Evolutionary conservation across 202 grass and related monocot genomes (phyloP).

Genomic region (Schoenoplectus triqueter): DNA sequence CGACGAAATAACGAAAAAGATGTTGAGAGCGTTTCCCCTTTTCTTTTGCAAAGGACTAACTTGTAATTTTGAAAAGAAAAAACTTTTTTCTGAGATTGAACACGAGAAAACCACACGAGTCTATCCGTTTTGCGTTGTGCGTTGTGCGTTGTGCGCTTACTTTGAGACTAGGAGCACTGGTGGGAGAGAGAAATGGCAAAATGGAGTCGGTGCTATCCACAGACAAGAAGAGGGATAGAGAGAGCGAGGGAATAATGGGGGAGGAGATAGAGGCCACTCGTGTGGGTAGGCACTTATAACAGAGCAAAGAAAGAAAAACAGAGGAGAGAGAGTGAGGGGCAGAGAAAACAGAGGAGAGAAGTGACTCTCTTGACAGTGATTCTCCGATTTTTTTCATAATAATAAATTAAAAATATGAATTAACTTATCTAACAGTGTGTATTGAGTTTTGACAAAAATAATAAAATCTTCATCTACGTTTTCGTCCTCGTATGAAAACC

Average conservation of each 20-base stretch:
- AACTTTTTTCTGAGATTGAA: slow-evolving; percentile 30
- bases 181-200: slow-evolving; percentile 20
- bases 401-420: too few species aligned
- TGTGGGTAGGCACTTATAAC: slow-evolving; percentile 71
- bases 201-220: slow-evolving; percentile 24
- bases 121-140: slow-evolving; percentile 28
- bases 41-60: slow-evolving; percentile 8
- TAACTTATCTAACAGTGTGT: too few species aligned
- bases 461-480: too few species aligned
- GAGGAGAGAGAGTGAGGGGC: neutral
- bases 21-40: slow-evolving; percentile 25
- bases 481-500: too few species aligned
- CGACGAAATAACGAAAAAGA: slow-evolving; percentile 6
- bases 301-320: slow-evolving; percentile 39
- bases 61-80: slow-evolving; percentile 37
- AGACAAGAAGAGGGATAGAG: slow-evolving; percentile 12
- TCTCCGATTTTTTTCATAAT: too few species aligned
- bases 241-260: slow-evolving; percentile 40
- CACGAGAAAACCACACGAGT: slow-evolving; percentile 43
- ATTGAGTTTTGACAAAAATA: too few species aligned
- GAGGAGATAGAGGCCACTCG: slow-evolving; percentile 77
- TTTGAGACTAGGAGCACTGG: slow-evolving; percentile 54
- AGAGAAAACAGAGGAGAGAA: slow-evolving; percentile 40
- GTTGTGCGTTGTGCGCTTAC: slow-evolving; percentile 48
- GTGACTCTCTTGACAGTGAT: slow-evolving; percentile 66